A percentile compares a stretch with the other conserved stretches of the same genome.
Conservation (phyloP, 1,284 basidiomycete species). For the Apiotrichum gamsii region DNA sequence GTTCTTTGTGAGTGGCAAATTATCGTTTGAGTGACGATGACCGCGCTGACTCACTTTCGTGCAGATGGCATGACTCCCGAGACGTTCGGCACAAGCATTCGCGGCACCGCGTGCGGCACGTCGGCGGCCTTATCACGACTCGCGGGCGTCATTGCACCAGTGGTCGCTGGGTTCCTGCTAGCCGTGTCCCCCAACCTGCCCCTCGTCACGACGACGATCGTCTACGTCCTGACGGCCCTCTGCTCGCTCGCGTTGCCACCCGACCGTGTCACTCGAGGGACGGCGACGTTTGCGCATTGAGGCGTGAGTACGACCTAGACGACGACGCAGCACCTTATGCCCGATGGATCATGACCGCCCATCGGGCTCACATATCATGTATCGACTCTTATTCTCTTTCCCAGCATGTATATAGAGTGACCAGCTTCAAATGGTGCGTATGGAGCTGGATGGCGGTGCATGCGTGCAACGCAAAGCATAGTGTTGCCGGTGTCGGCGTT, state of each 20-base stretch:
- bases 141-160: slow-evolving; percentile 85
- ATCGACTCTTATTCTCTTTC: too few species aligned
- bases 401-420: too few species aligned
- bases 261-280: neutral
- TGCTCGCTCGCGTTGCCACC: slow-evolving; percentile 59
- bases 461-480: too few species aligned
- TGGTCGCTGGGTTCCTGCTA: slow-evolving; percentile 74
- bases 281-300: neutral
- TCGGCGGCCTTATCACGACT: slow-evolving; percentile 82
- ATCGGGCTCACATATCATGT: too few species aligned
- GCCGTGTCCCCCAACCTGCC: slow-evolving; percentile 66
- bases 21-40: neutral
- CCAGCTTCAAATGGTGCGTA: too few species aligned
- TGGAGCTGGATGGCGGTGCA: too few species aligned
- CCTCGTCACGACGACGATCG: slow-evolving; percentile 65
- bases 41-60: slow-evolving; percentile 2
- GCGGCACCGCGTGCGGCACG: slow-evolving; percentile 86
- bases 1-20: slow-evolving; percentile 64
- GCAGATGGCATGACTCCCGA: slow-evolving; percentile 74
- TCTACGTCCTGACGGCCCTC: slow-evolving; percentile 63
- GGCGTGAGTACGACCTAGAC: neutral
- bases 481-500: too few species aligned
- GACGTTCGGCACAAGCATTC: slow-evolving; percentile 73
- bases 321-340: too few species aligned
- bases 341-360: too few species aligned